Base-by-base conservation (phyloP, 2,329 filamentous ascomycete genomes). In the Colletotrichum sp. region DNA sequence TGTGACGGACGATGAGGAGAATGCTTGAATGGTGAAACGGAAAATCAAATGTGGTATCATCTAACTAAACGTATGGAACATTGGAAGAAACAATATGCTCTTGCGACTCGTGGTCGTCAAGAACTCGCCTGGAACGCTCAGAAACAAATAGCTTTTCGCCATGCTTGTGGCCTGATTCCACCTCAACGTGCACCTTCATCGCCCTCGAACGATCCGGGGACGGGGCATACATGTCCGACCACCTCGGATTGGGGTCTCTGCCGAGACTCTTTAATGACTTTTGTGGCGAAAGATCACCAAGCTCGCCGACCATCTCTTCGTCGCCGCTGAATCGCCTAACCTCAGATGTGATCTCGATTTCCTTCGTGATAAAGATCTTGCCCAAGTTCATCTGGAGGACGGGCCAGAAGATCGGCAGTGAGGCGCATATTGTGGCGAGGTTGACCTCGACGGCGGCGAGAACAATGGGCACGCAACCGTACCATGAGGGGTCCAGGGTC, bases 401-500 rank as follows among this genome's bases (percentile, higher is more conserved):
- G 3, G 74, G 74, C 74, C 74, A 76, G 13, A 76, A 76, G 21
- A 76, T 72, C 12, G 74, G 74, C 3, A 76, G 9, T 10, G 74
- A 76, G 4, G 71, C 74, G 30, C 74, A 76, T 2, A 76, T 76
- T 4, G 74, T 75, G 6, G 74, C 74, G 16, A 76, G 34, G 72
- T 85, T 80, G 67, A 84, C 79, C 67, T 85, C 84, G 67, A 85
- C 78, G 0, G 79, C 80, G 1, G 82, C 82, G 7, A 85, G 79
- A 13, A 84, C 78, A 70, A 85, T 82, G 59, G 80, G 80, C 39
- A 79, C 77, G 26, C 81, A 81, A 8, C 79, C 82, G 74, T 85
- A 85, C 82, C 83, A 85, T 6, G 81, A 83, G 9, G 83, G 83
- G 71, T 85, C 84, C 4, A 82, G 65, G 1, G 83, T 83, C 16